These are phyloP conservation scores for Solanum phureja DNA, from an alignment of 257 asterid genomes.

Conservation along the genomic window DNA sequence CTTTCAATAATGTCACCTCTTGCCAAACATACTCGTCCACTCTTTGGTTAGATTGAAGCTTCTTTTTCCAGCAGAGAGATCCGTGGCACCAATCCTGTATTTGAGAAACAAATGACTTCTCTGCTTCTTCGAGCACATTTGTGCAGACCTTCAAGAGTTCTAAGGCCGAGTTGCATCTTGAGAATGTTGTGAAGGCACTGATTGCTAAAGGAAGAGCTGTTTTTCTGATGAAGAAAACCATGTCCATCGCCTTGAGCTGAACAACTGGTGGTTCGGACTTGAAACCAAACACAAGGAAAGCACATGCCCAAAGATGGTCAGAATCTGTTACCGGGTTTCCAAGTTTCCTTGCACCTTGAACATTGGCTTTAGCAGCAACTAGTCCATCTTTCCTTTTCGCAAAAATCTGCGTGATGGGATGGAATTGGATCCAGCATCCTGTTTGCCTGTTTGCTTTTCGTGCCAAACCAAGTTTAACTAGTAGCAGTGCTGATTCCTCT, in stretches of 20 bases:
- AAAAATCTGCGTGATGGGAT: slow-evolving; percentile 54
- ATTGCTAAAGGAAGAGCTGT: slow-evolving; percentile 71
- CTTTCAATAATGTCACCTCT: slow-evolving; percentile 68
- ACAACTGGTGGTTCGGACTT: slow-evolving; percentile 66
- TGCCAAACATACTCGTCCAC: slow-evolving; percentile 88
- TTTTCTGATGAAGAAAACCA: slow-evolving; percentile 50
- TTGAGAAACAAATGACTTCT: slow-evolving; percentile 67
- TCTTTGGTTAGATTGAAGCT: slow-evolving; percentile 40
- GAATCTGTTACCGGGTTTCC: slow-evolving; percentile 31
- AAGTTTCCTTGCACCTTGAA: slow-evolving; percentile 44
- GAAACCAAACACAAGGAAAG: slow-evolving; percentile 76
- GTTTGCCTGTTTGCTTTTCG: slow-evolving; percentile 42
- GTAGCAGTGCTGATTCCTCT: slow-evolving; percentile 59
- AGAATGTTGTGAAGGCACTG: slow-evolving; percentile 46
- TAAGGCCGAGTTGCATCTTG: slow-evolving; percentile 69
- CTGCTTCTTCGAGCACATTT: slow-evolving; percentile 75
- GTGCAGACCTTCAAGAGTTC: slow-evolving; percentile 89
- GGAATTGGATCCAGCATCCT: slow-evolving; percentile 76
- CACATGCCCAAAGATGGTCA: slow-evolving; percentile 80
- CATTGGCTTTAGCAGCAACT: slow-evolving; percentile 44
- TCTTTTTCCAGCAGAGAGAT: slow-evolving; percentile 77
- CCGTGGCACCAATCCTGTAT: slow-evolving; percentile 79
- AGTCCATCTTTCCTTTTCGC: slow-evolving; percentile 36
- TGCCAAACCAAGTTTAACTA: slow-evolving; percentile 63
- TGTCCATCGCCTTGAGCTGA: slow-evolving; percentile 66